Percentiles rank a stretch among this genome's conserved stretches.
Conservation (phyloP, 495 filamentous ascomycete genomes). For the Aspergillus mulundensis region DNA sequence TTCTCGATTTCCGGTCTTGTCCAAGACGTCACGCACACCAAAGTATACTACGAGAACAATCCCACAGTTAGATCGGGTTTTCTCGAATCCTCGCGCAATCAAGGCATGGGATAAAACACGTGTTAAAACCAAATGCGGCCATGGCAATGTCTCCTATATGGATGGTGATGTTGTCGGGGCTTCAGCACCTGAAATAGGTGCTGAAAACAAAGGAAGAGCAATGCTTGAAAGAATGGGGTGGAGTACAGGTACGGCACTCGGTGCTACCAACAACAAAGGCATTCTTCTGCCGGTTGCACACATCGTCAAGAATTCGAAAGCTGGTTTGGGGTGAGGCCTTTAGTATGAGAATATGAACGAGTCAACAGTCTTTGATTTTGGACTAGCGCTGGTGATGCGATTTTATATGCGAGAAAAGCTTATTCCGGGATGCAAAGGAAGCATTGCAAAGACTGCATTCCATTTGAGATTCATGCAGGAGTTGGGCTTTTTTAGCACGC, state of each 20-base stretch:
- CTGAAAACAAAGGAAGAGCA: constrained; percentile 75
- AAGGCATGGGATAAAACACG: constrained; percentile 27
- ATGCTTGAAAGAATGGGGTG: constrained; percentile 99
- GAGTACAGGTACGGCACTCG: constrained; percentile 83
- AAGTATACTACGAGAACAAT: constrained; percentile 46
- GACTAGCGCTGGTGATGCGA: constrained; percentile 51
- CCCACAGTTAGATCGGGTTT: constrained; percentile 30
- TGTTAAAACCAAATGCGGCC: constrained; percentile 33
- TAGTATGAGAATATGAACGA: too few relatives aligned
- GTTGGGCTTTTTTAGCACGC: constrained; percentile 71
- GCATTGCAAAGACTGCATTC: constrained; percentile 59
- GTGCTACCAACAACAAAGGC: constrained; percentile 77
- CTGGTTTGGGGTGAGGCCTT: constrained; percentile 73
- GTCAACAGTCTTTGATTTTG: too few relatives aligned
- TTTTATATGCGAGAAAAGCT: constrained; percentile 71
- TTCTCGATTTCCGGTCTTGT: constrained; percentile 71
- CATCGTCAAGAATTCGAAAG: constrained; percentile 78
- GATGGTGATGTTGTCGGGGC: constrained; percentile 91
- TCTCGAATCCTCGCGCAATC: constrained; percentile 32
- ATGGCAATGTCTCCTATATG: constrained; percentile 54
- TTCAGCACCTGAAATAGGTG: constrained; percentile 76
- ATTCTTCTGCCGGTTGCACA: constrained; percentile 83
- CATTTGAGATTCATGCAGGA: constrained; percentile 35
- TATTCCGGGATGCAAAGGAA: constrained; percentile 61
- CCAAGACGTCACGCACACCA: constrained; percentile 63